Evolutionary conservation across 768 basidiomycete genomes (phyloP).

Genomic region (Auriscalpium orientale): DNA sequence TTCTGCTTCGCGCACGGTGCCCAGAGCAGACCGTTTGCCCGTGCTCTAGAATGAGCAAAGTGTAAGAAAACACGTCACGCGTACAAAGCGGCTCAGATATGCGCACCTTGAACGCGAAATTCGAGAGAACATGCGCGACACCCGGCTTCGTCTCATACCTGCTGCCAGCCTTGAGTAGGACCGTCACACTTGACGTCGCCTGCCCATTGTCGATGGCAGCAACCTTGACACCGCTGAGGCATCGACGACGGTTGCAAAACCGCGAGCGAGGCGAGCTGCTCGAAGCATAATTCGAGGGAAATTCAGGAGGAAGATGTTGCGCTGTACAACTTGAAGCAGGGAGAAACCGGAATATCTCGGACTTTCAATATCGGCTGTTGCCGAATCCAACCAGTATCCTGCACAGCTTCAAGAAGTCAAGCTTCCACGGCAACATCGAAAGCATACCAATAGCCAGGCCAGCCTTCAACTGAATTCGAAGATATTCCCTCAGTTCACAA

Average conservation of each 20-base stretch:
- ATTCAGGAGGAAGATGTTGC: too few species aligned
- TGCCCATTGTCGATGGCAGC: conserved; percentile 77
- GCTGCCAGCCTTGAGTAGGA: conserved; percentile 89
- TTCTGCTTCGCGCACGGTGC: conserved; percentile 87
- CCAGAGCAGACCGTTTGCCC: conserved; percentile 76
- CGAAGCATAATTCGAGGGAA: conserved; percentile 6
- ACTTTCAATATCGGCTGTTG: too few species aligned
- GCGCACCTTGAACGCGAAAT: conserved; percentile 97
- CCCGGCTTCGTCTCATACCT: conserved; percentile 85
- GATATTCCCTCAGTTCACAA: too few species aligned
- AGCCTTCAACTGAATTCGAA: too few species aligned
- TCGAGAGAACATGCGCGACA: conserved; percentile 90
- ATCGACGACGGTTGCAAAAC: conserved; percentile 80
- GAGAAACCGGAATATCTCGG: too few species aligned
- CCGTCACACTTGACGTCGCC: conserved; percentile 78
- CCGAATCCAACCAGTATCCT: too few species aligned
- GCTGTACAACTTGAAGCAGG: too few species aligned
- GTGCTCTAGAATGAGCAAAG: conserved; percentile 56
- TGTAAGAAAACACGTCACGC: too few species aligned
- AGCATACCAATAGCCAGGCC: too few species aligned
- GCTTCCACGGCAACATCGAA: too few species aligned
- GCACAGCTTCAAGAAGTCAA: too few species aligned
- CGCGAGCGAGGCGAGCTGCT: conserved; percentile 29
- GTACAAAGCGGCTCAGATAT: background rate
- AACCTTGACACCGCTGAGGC: conserved; percentile 68